Base-by-base conservation (phyloP, 2,329 filamentous ascomycete genomes). In the Setomelanomma holmii region DNA sequence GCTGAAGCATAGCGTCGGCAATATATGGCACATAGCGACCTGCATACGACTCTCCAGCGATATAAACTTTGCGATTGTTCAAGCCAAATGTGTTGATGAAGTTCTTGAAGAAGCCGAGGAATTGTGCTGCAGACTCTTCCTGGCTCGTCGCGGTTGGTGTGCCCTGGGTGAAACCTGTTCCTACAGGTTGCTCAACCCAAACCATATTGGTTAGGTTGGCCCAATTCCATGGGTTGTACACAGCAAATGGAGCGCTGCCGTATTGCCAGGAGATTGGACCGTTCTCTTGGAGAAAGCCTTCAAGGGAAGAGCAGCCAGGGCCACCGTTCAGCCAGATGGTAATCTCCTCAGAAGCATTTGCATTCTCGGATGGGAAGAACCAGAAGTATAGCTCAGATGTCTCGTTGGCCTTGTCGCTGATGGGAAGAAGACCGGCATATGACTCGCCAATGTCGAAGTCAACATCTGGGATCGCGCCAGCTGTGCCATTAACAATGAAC, bases 91-190 rank as follows among this genome's bases (percentile, higher is more conserved):
- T 86, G 27, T 89, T 79, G 51, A 91, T 76, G 62, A 91, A 92
- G 75, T 91, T 91, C 76, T 88, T 87, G 81, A 86, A 92, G 76
- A 91, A 95, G 43, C 88, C 88, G 14, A 89, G 78, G 69, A 93
- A 91, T 60, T 93, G 84, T n/a, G 77, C 73, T 0, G 88, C 88
- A 1, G 89, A 80, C 58, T 91, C 88, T 23, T 85, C 82, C 59
- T 91, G 86, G 61, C 82, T 84, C 4, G 79, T 85, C 8, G 88
- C 88, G 0, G 82, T 89, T 3, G 85, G 79, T 0, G 75, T 83
- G 12, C 89, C 89, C 27, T 84, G 81, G 0, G 86, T 84, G 70
- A 89, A 93, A 12, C 89, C 89, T 0, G 88, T 89, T 23, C 82
- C 81, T 11, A 84, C 78, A 1, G 85, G 86, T 67, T 90, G 87